phyloP scores from a whole-genome alignment of 768 basidiomycete species.

The Suillus hirtellus region DNA sequence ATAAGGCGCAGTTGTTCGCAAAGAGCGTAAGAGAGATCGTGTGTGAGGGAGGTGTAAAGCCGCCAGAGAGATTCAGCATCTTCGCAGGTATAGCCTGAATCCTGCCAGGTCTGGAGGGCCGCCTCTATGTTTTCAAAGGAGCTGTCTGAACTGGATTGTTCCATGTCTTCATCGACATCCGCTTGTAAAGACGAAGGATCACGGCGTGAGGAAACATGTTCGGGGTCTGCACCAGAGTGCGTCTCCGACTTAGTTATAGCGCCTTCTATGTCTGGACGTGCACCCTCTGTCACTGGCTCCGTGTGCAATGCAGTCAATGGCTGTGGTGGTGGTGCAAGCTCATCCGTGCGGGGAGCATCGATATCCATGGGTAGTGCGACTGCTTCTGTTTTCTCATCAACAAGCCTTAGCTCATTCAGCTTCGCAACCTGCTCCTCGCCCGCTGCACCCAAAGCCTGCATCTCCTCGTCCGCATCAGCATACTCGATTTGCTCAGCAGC shows the following conservation, averaged over 20 bases:
- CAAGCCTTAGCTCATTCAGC: slow-evolving; percentile 75
- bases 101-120: slow-evolving; percentile 23
- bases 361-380: slow-evolving; percentile 49
- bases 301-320: slow-evolving; percentile 29
- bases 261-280: slow-evolving; percentile 42
- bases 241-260: slow-evolving; percentile 42
- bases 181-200: slow-evolving; percentile 33
- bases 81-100: slow-evolving; percentile 51
- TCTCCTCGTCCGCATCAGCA: slow-evolving; percentile 66
- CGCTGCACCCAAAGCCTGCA: slow-evolving; percentile 90
- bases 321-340: slow-evolving; percentile 14
- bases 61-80: slow-evolving; percentile 84
- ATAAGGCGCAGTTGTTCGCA: slow-evolving; percentile 97
- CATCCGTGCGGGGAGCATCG: slow-evolving; percentile 43
- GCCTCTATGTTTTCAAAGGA: slow-evolving; percentile 23
- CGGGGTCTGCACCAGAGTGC: slow-evolving; percentile 9
- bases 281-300: slow-evolving; percentile 28
- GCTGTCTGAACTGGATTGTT: slow-evolving; percentile 16
- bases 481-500: slow-evolving; percentile 70
- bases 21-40: slow-evolving; percentile 85
- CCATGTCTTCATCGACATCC: slow-evolving; percentile 31
- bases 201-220: slow-evolving; percentile 15
- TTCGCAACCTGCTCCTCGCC: slow-evolving; percentile 82
- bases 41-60: slow-evolving; percentile 85
- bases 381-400: slow-evolving; percentile 53